Evolutionary conservation across 768 basidiomycete species (phyloP), one percentile per base, ranked within the genome.

Genomic region (Mycena vulgaris): DNA sequence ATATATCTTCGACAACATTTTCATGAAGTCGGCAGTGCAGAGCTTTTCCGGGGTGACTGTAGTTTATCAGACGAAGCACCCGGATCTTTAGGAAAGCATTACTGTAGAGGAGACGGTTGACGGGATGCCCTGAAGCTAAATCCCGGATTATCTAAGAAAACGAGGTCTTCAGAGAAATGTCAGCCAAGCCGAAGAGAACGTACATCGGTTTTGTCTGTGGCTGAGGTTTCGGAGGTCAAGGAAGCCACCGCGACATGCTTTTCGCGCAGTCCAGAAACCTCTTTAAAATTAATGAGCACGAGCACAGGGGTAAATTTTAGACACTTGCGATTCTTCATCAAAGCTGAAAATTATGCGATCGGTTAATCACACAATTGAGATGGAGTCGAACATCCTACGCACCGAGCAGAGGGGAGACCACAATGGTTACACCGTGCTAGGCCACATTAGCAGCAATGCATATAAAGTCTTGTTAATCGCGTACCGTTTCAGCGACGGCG

Each of bases 271-370:
- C 80, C 86, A 17, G 88, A 80, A n/a, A 94, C 86, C 84, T 95
- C 93, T 95, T 31, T 21, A 11, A 31, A 30, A 42, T 68, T 30
- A 7, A 57, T 25, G 33, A 61, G 35, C 37, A 13, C 45, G 52
- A 47, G 42, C 67, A 13, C 48, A 39, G n/a, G 5, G 56, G 16
- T 17, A 8, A 21, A 31, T 45, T 39, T n/a, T 27, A 27, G 14
- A n/a, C 25, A 78, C 87, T 79, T 72, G 93, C 93, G 94, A 75
- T 95, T 91, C 79, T 92, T 91, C 90, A 95, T 95, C 28, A 95
- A 81, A 25, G 94, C 94, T 94, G 68, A n/a, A 23, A 11, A 3
- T 39, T 39, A 6, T n/a, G 6, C 5, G n/a, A 45, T 21, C 33
- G 49, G 17, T 28, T 35, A 55, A 28, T 52, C 33, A 30, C n/a